Evolutionary conservation across 2,329 filamentous ascomycete genomes (phyloP), one percentile per base, ranked within the genome.

Genomic region (Thelonectria blattea): DNA sequence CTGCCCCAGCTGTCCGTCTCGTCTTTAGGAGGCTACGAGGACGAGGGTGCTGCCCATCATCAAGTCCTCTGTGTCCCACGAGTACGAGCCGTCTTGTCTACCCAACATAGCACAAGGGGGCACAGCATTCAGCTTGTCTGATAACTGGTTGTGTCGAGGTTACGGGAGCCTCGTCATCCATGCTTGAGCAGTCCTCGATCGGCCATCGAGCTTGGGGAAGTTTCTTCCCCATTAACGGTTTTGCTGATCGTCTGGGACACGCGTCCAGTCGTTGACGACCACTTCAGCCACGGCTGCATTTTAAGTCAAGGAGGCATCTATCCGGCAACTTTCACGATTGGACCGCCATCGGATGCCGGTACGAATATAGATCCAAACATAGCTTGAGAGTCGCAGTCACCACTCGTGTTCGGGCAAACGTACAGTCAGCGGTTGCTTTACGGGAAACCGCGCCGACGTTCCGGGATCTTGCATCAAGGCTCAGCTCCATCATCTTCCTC

Each of bases 401-500:
- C 54, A 61, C 63, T 65, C 63, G 65, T 69, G 66, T 66, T 69
- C 63, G 62, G 59, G 62, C 47, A 48, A 57, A 60, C 32, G 53
- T 24, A 52, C 32, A 60, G 20, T 49, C 24, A 24, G 30, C 62
- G 46, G 56, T 52, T 58, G n/a, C 45, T 15, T 62, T 32, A 47
- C 55, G 55, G 52, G 18, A 48, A 65, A 51, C 57, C 53, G 61
- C 49, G 54, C 61, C 52, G 56, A 50, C 52, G 2, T 30, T 42
- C 48, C 65, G 52, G 52, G 43, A 61, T 48, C 50, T 43, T 68
- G 57, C 65, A 61, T 60, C 56, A 18, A 24, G 45, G 34, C 15
- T 41, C 27, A 52, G 37, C 18, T 18, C 22, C 43, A 41, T 41
- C 59, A 42, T 50, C 45, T 30, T 50, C 27, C 20, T 30, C 55